Evolutionary conservation across 2,329 filamentous ascomycete genomes (phyloP).

Genomic region (Fusarium tricinctum): DNA sequence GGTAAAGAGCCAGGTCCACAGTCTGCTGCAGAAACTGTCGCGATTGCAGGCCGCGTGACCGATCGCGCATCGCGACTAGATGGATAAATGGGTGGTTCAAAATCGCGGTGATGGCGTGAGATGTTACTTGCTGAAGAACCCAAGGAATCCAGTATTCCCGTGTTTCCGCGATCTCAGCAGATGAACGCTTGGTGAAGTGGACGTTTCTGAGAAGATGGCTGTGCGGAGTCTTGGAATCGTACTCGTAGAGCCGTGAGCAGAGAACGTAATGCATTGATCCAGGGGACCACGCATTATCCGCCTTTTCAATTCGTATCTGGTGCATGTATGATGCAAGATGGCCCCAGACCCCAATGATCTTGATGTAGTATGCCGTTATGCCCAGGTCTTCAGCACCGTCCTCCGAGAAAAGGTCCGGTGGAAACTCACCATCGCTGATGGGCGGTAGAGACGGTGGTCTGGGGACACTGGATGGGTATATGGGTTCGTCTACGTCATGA

Average conservation of each 20-base stretch:
- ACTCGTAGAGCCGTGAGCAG: slow-evolving; percentile 15
- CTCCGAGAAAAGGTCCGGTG: slow-evolving; percentile 17
- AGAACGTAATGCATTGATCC: slow-evolving; percentile 15
- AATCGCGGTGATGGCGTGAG: slow-evolving; percentile 4
- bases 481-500: background rate
- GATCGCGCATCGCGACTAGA: slow-evolving; percentile 13
- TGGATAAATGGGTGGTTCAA: slow-evolving; percentile 18
- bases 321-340: slow-evolving; percentile 20
- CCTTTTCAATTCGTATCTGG: slow-evolving; percentile 1
- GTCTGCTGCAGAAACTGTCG: slow-evolving; percentile 15
- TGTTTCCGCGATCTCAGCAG: background rate
- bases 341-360: slow-evolving; percentile 4
- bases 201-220: slow-evolving; percentile 8
- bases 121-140: slow-evolving; percentile 10
- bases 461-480: slow-evolving; percentile 4
- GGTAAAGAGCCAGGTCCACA: slow-evolving; percentile 3
- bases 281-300: slow-evolving; percentile 6
- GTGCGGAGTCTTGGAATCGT: slow-evolving; percentile 3
- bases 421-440: background rate
- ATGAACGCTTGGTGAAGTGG: slow-evolving; percentile 1
- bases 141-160: slow-evolving; percentile 22
- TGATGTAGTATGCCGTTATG: slow-evolving; percentile 18
- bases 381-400: slow-evolving; percentile 11
- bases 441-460: slow-evolving; percentile 12
- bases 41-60: background rate